Evolutionary conservation across 1,284 basidiomycete species (phyloP).

Genomic region (Jaminaea rosea): DNA sequence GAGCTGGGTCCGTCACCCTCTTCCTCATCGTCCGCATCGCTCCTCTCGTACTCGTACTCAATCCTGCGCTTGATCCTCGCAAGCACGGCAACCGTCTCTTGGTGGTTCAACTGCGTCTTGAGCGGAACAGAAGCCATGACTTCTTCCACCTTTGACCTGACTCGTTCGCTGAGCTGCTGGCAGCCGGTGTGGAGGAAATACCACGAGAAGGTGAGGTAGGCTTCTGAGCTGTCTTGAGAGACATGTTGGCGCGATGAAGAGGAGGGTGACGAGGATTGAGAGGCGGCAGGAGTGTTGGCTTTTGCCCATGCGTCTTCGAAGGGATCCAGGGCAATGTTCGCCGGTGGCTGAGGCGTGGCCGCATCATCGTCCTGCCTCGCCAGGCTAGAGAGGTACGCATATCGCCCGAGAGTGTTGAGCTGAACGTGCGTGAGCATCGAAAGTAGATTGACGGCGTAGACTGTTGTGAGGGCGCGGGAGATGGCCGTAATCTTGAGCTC

Average conservation of each 20-base stretch:
- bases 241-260: slow-evolving; percentile 8
- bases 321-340: neutral
- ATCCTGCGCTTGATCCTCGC: slow-evolving; percentile 63
- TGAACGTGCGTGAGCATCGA: slow-evolving; percentile 72
- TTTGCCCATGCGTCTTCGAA: neutral
- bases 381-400: slow-evolving; percentile 59
- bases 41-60: slow-evolving; percentile 50
- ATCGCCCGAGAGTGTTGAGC: slow-evolving; percentile 70
- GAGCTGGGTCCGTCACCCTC: slow-evolving; percentile 1
- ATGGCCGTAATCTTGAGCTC: slow-evolving; percentile 54
- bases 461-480: slow-evolving; percentile 70
- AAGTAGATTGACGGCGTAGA: slow-evolving; percentile 72
- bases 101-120: slow-evolving; percentile 61
- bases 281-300: neutral
- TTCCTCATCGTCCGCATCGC: neutral
- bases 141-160: slow-evolving; percentile 65
- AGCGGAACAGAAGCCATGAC: slow-evolving; percentile 70
- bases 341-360: neutral
- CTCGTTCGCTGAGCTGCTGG: slow-evolving; percentile 66
- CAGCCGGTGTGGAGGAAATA: slow-evolving; percentile 83
- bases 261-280: neutral
- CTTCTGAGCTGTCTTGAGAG: slow-evolving; percentile 59
- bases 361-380: neutral
- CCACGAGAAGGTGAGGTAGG: slow-evolving; percentile 77
- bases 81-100: slow-evolving; percentile 62